A percentile compares a stretch with the other conserved stretches of the same genome.
phyloP scores from a whole-genome alignment of 2,329 filamentous ascomycete genomes.

The Cryphonectria nitschkei region DNA sequence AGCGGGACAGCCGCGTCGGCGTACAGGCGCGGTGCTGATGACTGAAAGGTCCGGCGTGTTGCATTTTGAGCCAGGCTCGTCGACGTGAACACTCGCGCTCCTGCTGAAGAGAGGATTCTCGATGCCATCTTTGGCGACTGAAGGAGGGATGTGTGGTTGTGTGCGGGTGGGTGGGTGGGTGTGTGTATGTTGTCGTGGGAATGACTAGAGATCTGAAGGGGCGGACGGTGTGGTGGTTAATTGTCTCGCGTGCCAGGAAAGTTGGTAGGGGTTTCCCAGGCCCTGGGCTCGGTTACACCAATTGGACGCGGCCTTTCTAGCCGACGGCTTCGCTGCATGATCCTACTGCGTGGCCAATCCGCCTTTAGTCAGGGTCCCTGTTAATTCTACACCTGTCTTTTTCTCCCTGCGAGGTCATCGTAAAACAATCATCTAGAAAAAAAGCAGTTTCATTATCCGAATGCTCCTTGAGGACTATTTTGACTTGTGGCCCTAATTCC shows the following conservation, averaged over 20 bases:
- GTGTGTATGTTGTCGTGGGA: neutral
- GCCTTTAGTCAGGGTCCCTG: neutral
- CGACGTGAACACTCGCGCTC: constrained; percentile 43
- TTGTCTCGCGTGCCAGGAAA: constrained; percentile 1
- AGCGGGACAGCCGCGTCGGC: constrained; percentile 49
- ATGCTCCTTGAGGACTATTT: constrained; percentile 26
- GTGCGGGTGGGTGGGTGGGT: neutral
- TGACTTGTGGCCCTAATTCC: constrained; percentile 22
- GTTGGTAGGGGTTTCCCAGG: constrained; percentile 14
- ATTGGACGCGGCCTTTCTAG: constrained; percentile 5
- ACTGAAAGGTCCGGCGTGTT: constrained; percentile 52
- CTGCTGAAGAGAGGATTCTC: constrained; percentile 46
- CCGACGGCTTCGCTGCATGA: constrained; percentile 21
- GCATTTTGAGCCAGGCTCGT: constrained; percentile 36
- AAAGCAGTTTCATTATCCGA: constrained; percentile 21
- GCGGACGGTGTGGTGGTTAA: neutral
- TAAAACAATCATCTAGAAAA: neutral
- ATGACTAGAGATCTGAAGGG: constrained; percentile 7
- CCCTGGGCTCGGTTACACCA: constrained; percentile 6
- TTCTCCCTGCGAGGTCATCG: neutral
- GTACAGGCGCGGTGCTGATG: constrained; percentile 49
- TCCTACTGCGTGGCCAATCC: neutral
- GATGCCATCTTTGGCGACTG: constrained; percentile 47
- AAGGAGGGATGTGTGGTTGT: constrained; percentile 1
- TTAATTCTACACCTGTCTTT: neutral